These are phyloP conservation scores for Penicillium sclerotiorum DNA, from an alignment of 2,329 filamentous ascomycete species.

Conservation along the genomic window DNA sequence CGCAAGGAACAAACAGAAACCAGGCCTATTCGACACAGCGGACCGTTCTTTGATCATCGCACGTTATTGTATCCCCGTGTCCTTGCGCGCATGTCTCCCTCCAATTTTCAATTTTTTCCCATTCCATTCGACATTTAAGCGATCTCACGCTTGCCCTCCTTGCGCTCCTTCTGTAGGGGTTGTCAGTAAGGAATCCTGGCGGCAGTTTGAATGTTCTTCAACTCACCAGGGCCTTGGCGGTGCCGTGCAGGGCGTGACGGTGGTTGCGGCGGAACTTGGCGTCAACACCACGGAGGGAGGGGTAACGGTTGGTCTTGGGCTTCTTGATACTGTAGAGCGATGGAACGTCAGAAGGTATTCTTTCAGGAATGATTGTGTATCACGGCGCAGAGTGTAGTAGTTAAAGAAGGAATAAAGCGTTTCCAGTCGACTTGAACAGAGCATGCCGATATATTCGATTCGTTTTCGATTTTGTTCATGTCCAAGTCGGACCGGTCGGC, in stretches of 20 bases:
- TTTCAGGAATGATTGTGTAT: slow-evolving; percentile 1
- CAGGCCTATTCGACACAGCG: slow-evolving; percentile 31
- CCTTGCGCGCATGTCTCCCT: slow-evolving; percentile 36
- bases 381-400: neutral
- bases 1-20: slow-evolving; percentile 31
- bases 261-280: slow-evolving; percentile 99
- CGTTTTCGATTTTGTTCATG: slow-evolving; percentile 3
- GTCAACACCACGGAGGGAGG: slow-evolving; percentile 97
- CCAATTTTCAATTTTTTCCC: slow-evolving; percentile 34
- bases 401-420: slow-evolving; percentile 3
- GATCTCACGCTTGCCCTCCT: slow-evolving; percentile 90
- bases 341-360: slow-evolving; percentile 27
- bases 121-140: slow-evolving; percentile 60
- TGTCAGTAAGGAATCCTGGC: slow-evolving; percentile 33
- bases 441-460: neutral
- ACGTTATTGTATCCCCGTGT: slow-evolving; percentile 35
- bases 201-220: neutral
- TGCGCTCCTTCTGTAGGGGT: slow-evolving; percentile 82
- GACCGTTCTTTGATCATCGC: slow-evolving; percentile 35
- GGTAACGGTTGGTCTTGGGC: slow-evolving; percentile 98
- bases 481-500: slow-evolving; percentile 12
- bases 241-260: slow-evolving; percentile 99
- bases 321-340: slow-evolving; percentile 86
- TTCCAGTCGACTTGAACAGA: slow-evolving; percentile 3
- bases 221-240: slow-evolving; percentile 94